Base-by-base conservation (phyloP, 2,329 filamentous ascomycete genomes). In the Colletotrichum simmondsii region DNA sequence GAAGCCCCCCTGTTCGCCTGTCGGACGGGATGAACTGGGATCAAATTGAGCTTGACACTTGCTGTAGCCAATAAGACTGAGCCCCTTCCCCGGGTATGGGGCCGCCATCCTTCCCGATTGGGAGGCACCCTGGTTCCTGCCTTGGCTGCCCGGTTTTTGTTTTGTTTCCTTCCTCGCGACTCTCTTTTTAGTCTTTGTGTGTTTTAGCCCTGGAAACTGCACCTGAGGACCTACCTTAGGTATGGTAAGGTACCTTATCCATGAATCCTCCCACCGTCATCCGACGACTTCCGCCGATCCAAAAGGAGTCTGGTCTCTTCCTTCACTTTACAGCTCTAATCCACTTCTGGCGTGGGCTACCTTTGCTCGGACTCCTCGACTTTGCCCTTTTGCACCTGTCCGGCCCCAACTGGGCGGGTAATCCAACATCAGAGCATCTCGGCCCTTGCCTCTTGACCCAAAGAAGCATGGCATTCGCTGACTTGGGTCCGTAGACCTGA, bases 11-110 rank as follows among this genome's bases (percentile, higher is more conserved):
- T 26, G 32, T 49, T 68, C 35, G 35, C 66, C 49, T 54, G 32
- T 24, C 46, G n/a, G 65, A 58, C 69, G 58, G 53, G 65, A 64
- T 53, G 49, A 28, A 42, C 42, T 65, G 58, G 53, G 65, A 60
- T 53, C 30, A 24, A 42, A 42, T 16, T 56, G 46, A 72, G 70
- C 70, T 69, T 72, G 64, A 60, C 65, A 22, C 24, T 7, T 14
- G 24, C 37, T 16, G 14, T 32, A 49, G 22, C 70, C 66, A 72
- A 70, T 72, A 35, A 19, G 12, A 61, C 14, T 35, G 26, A 54
- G 42, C 49, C 14, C 5, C 30, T 4, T 11, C 28, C 26, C 10
- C 7, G 5, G 19, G 49, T 22, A 56, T 52, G 60, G 54, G 46
- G 16, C 11, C 30, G 14, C 16, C 4, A 49, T 53, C 60, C 65